These are phyloP conservation scores for Cicer pinnatifidum DNA, from an alignment of 306 rosid species.

Conservation along the genomic window DNA sequence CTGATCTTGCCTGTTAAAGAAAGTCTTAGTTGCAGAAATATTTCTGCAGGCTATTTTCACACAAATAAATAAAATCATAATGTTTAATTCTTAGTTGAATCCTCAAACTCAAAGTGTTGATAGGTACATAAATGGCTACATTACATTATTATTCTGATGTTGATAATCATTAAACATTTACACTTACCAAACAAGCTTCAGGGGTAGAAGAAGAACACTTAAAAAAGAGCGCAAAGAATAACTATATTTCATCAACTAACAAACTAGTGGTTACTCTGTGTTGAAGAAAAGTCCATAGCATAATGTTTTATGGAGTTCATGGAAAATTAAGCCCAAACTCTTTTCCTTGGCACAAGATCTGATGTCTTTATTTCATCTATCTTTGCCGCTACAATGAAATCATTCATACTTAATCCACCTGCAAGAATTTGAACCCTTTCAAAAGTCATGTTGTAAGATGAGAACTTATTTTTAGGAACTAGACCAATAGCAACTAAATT, in stretches of 20 bases:
- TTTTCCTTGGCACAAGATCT: slow-evolving; percentile 82
- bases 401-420: slow-evolving; percentile 96
- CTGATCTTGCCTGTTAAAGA: too few relatives aligned
- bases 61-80: not conserved
- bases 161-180: not conserved
- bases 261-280: slow-evolving; percentile 27
- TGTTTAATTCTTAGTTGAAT: slow-evolving; percentile 18
- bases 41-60: too few relatives aligned
- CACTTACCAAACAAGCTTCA: not conserved
- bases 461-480: not conserved
- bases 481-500: slow-evolving; percentile 15
- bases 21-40: too few relatives aligned
- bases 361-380: slow-evolving; percentile 78
- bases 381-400: slow-evolving; percentile 86
- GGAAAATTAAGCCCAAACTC: slow-evolving; percentile 77
- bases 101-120: not conserved
- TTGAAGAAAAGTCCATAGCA: slow-evolving; percentile 1
- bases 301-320: slow-evolving; percentile 32
- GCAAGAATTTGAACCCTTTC: slow-evolving; percentile 51
- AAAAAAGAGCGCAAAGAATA: slow-evolving; percentile 1
- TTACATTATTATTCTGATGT: slow-evolving; percentile 14
- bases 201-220: not conserved
- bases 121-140: not conserved
- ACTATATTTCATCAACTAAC: slow-evolving; percentile 28
- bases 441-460: slow-evolving; percentile 24